Base-by-base conservation (phyloP, 2,329 filamentous ascomycete genomes). In the Ceratocystis papillata region DNA sequence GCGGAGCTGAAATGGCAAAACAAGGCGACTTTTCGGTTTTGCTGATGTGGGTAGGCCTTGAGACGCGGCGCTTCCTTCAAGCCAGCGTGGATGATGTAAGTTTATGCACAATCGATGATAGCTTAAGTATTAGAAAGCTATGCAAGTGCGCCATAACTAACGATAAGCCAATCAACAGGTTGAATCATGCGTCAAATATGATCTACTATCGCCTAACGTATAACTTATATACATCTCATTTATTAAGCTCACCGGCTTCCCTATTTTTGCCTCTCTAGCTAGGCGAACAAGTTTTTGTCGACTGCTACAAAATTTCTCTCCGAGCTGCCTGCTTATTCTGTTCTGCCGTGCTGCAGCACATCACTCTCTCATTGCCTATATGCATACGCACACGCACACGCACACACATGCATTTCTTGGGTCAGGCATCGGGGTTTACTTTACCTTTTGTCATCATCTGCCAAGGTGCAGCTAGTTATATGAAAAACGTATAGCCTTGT, bases 141-240 rank as follows among this genome's bases (percentile, higher is more conserved):
- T 22, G 3, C 37, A 41, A 41, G 22, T 50, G 48, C 25, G 10
- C 12, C 20, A 50, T 41, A 37, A 33, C 2, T 45, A 17, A 48
- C 33, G 12, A 33, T 22, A 3, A 45, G n/a, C 46, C 30, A 3
- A 5, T 3, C 8, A 28, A 45, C 66, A 89, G 86, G 89, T 93
- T 44, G 91, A 96, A 76, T 82, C 84, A 72, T 96, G 90, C 74
- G 92, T 96, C 72, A 94, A 92, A 74, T 96, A 93, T 71, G 91
- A 96, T 76, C 81, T 90, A 69, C 78, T 96, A 68, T 90, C 90
- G 62, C 91, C 91, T 2, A 96, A 96, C 78, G 85, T 96, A 69
- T 96, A 77, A 73, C 33, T 63, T 30, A 3, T 33, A 17, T 25
- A 10, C 25, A 7, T 37, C 28, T 30, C 55, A n/a, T 6, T 37